A percentile compares a stretch with the other conserved stretches of the same genome.
phyloP scores from a whole-genome alignment of 441 rosid species.

The Kokia cookei region DNA sequence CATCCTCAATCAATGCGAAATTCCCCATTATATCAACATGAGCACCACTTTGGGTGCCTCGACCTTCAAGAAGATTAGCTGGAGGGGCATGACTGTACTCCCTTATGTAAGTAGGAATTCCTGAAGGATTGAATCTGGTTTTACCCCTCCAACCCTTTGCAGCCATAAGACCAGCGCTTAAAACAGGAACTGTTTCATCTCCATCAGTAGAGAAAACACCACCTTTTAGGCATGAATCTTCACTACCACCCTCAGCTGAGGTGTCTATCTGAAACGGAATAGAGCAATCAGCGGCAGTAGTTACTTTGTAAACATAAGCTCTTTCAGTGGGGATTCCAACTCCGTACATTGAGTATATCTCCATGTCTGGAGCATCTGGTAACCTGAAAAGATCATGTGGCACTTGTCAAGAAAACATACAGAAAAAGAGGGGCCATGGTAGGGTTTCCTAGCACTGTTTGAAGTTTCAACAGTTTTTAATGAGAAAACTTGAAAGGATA shows the following conservation, averaged over 20 bases:
- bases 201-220: slow-evolving; percentile 40
- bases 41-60: slow-evolving; percentile 48
- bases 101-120: slow-evolving; percentile 28
- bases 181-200: slow-evolving; percentile 43
- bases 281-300: slow-evolving; percentile 28
- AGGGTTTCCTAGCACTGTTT: neutral
- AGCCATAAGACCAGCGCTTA: slow-evolving; percentile 48
- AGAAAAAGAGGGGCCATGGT: neutral
- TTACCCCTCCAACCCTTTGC: slow-evolving; percentile 50
- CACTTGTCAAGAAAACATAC: neutral
- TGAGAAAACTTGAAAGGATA: neutral
- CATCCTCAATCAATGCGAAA: slow-evolving; percentile 44
- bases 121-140: slow-evolving; percentile 45
- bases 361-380: slow-evolving; percentile 47
- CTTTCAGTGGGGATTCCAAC: slow-evolving; percentile 50
- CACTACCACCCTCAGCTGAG: slow-evolving; percentile 27
- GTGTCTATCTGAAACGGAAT: slow-evolving; percentile 45
- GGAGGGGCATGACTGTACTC: slow-evolving; percentile 49
- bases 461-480: neutral
- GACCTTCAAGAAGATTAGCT: slow-evolving; percentile 41
- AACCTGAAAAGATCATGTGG: slow-evolving; percentile 24
- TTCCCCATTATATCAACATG: slow-evolving; percentile 54
- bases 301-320: slow-evolving; percentile 37
- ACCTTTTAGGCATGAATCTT: slow-evolving; percentile 30
- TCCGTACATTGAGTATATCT: slow-evolving; percentile 44